Percentiles rank a stretch among this genome's conserved stretches.
phyloP scores from a whole-genome alignment of 225 moss, liverwort and hornwort species.

The Antitrichia curtipendula region DNA sequence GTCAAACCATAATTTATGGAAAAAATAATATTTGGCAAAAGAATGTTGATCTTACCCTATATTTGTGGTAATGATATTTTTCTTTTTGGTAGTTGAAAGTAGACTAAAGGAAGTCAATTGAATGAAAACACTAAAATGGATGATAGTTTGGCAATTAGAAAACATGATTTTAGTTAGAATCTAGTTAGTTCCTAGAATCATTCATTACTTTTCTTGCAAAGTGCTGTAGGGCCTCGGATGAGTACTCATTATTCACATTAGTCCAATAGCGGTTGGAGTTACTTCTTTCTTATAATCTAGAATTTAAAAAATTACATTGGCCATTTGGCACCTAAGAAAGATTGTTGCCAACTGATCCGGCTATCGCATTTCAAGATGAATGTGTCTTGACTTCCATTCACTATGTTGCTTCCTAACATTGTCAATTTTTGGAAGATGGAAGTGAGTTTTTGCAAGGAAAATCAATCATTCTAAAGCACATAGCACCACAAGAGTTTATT shows the following conservation, averaged over 20 bases:
- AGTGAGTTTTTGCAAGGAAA: accelerated
- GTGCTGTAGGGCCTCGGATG: accelerated
- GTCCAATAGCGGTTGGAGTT: background rate
- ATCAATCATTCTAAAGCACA: background rate
- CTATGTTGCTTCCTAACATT: background rate
- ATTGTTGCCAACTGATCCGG: accelerated
- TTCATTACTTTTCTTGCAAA: accelerated
- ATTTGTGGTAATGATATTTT: background rate
- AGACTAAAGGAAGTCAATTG: background rate
- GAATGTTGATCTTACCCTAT: background rate
- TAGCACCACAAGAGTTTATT: background rate
- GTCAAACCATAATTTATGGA: accelerated
- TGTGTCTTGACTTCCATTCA: background rate
- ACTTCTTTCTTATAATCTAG: background rate
- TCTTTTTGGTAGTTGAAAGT: background rate
- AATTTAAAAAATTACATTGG: background rate
- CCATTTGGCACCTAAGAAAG: accelerated
- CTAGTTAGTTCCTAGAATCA: background rate
- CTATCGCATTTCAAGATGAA: background rate
- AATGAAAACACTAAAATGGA: background rate
- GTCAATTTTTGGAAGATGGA: background rate
- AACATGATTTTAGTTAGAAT: background rate
- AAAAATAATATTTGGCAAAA: background rate
- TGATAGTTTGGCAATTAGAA: background rate
- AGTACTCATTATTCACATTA: accelerated